Evolutionary conservation across 2,329 filamentous ascomycete genomes (phyloP), one percentile per base, ranked within the genome.

Genomic region (Ceratocystis diversiconidia): DNA sequence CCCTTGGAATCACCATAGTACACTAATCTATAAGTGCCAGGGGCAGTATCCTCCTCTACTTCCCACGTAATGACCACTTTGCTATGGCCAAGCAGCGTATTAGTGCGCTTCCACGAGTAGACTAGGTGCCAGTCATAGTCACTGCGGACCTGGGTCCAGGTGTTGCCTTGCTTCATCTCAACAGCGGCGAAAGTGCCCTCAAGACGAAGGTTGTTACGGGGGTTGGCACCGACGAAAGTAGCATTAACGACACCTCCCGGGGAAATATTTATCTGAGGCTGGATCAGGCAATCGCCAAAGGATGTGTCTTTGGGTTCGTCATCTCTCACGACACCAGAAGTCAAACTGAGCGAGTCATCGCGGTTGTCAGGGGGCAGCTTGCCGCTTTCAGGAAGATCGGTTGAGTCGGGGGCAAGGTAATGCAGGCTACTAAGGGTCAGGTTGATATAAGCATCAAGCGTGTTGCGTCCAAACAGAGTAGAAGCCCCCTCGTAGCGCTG

Each of bases 401-500:
- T 72, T 60, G 78, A 71, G 5, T 79, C 74, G 10, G 79, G 74
- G 17, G 79, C 76, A 5, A 95, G 80, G 69, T 86, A 87, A 2
- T 83, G 83, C 1, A 95, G 79, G 69, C 86, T 84, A 0, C 80
- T 82, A 12, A 89, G 76, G 0, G 89, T 92, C 19, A 91, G 79
- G 72, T 95, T 89, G 74, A 96, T 87, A 75, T 94, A 92, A 0
- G 90, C 92, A 19, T 87, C 85, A n/a, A 96, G 79, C 0, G 89
- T 92, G 72, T 91, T 86, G 0, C 84, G 89, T 0, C 92, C 92
- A 73, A 92, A 92, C 1, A 96, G 80, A 0, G 92, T 96, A 2
- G 88, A 92, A 0, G 89, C 92, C 44, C 91, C 92, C 76, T 96
- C 92, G 73, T 96, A 96, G 43, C 92, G 85, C 75, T 96, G 92